Evolutionary conservation across 2,329 filamentous ascomycete genomes (phyloP), one percentile per base, ranked within the genome.

Genomic region (Fusarium sp.): DNA sequence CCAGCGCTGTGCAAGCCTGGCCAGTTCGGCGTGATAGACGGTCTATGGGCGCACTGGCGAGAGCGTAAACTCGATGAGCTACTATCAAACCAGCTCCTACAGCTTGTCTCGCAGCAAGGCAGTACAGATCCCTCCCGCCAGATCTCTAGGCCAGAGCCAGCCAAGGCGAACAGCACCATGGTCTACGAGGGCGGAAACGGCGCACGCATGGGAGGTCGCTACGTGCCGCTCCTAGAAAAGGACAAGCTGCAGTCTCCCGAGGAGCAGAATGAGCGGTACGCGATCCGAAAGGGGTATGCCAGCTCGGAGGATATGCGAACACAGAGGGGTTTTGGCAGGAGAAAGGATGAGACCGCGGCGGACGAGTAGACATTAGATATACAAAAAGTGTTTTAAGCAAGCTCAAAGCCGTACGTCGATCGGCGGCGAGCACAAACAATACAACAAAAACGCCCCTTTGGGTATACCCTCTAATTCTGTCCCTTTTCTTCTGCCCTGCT

Each of bases 61-160:
- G 90, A 91, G 79, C 87, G 89, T 62, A 98, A 98, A 86, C 93
- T 98, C 75, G 95, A 98, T 78, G 96, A 98, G 86, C 85, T 97
- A 61, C 86, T 99, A 64, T 91, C 94, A 0, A 91, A 89, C 67
- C 89, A 91, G 75, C 84, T 99, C 59, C 85, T 98, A 68, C 90
- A 93, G 77, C 83, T 92, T 51, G 83, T 90, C 9, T 83, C 86
- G 29, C 77, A 71, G 2, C 85, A 87, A 73, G 83, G 83, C 31
- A 66, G 69, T 31, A 59, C 69, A 17, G 69, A 76, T n/a, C 69
- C 75, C 1, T 66, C 61, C 8, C 67, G 75, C 3, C 61, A 62
- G 9, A 57, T 77, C 11, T 35, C 59, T 5, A 68, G 75, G 4
- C 66, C 70, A 5, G 64, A 67, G 38, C 53, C 69, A 5, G 40